phyloP scores from a whole-genome alignment of 164 flowering plant genomes.

The Umbellularia californica region DNA sequence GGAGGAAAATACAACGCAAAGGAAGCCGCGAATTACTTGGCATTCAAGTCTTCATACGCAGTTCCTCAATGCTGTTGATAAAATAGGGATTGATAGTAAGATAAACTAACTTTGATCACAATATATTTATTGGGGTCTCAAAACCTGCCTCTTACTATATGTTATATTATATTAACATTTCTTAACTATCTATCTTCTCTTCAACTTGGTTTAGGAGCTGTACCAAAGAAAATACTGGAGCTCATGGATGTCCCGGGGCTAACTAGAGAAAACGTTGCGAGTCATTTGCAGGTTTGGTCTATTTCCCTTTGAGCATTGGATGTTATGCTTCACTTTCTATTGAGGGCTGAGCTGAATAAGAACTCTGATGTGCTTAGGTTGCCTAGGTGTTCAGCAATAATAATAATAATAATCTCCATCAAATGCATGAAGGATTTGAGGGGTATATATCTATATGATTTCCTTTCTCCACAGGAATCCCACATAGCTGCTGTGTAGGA shows the following conservation, averaged over 20 bases:
- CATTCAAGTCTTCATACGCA: background rate
- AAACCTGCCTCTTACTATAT: background rate
- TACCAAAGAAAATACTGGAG: conserved; percentile 91
- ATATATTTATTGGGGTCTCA: too few species aligned
- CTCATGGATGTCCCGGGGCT: conserved; percentile 89
- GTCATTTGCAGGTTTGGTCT: conserved; percentile 81
- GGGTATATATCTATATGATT: too few species aligned
- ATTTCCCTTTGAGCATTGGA: background rate
- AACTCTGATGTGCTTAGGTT: too few species aligned
- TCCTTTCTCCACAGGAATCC: too few species aligned
- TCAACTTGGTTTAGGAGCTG: conserved; percentile 48
- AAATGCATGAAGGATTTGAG: too few species aligned
- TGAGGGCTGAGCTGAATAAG: background rate
- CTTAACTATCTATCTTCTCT: background rate
- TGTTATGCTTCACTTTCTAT: background rate
- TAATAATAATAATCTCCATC: too few species aligned
- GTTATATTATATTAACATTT: background rate
- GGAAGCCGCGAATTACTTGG: background rate
- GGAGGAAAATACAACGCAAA: background rate
- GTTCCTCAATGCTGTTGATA: background rate
- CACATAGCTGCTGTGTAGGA: too few species aligned
- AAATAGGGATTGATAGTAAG: background rate
- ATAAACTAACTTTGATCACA: background rate
- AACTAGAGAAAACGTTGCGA: conserved; percentile 94
- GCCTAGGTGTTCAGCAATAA: too few species aligned